Evolutionary conservation across 768 basidiomycete species (phyloP).

Genomic region (Tulasnella sp.): DNA sequence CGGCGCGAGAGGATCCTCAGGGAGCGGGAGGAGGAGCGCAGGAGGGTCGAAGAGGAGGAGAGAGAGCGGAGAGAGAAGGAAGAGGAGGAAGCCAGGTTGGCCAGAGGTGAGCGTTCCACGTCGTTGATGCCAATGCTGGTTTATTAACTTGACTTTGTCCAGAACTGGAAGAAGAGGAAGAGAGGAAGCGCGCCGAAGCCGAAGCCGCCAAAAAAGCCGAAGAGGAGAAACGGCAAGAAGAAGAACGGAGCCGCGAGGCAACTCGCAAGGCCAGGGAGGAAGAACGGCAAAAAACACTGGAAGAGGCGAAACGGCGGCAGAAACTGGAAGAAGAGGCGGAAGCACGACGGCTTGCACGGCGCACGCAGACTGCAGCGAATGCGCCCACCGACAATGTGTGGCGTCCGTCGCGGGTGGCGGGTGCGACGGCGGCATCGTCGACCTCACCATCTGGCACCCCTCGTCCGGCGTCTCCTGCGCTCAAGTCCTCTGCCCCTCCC

Average conservation of each 20-base stretch:
- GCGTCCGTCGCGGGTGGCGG: neutral
- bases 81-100: slow-evolving; percentile 28
- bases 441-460: slow-evolving; percentile 11
- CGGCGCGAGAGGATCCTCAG: slow-evolving; percentile 45
- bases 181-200: slow-evolving; percentile 36
- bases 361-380: neutral
- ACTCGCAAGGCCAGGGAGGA: slow-evolving; percentile 42
- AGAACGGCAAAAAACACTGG: slow-evolving; percentile 32
- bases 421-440: neutral
- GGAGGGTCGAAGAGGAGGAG: slow-evolving; percentile 33
- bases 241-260: slow-evolving; percentile 43
- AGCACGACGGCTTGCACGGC: slow-evolving; percentile 22
- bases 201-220: slow-evolving; percentile 37
- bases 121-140: neutral
- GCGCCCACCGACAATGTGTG: neutral
- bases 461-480: slow-evolving; percentile 17
- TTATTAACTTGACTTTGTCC: neutral
- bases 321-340: slow-evolving; percentile 31
- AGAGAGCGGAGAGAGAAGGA: slow-evolving; percentile 27
- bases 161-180: slow-evolving; percentile 38
- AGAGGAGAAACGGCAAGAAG: slow-evolving; percentile 47
- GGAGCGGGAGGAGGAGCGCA: slow-evolving; percentile 45
- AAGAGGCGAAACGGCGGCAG: slow-evolving; percentile 24
- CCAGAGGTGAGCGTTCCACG: slow-evolving; percentile 23
- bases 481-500: slow-evolving; percentile 16